Evolutionary conservation across 2,329 filamentous ascomycete species (phyloP), one percentile per base, ranked within the genome.

Genomic region (Dendryphion nanum): DNA sequence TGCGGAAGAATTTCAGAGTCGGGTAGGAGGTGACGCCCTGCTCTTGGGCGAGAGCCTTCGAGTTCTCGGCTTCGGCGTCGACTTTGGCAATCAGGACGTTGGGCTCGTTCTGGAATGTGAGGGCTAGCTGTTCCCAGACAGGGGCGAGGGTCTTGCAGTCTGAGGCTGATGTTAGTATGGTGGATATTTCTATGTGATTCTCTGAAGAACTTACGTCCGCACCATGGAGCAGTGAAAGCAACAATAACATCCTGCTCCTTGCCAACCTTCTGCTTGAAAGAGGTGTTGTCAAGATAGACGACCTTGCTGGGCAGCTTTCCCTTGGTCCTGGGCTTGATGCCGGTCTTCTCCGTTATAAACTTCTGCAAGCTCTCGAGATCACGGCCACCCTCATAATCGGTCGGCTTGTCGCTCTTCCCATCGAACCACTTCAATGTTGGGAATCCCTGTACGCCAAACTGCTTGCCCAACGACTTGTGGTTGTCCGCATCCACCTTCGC

Each of bases 371-470:
- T 88, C 56, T 97, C 93, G 18, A 98, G 66, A 66, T 96, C 91
- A 40, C 93, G 81, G 20, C 87, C 89, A 43, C 87, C 84, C 44
- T 79, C 85, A 74, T 97, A 98, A 45, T 96, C 89, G 47, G 78
- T 73, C 0, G 91, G 90, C 60, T 79, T 83, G 43, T 89, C 82
- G 64, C 85, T 91, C 78, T 94, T 94, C 54, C 93, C 93, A 69
- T 97, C 90, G 60, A 98, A 98, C 78, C 81, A 98, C 72, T 98
- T 98, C 60, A 98, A 73, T 0, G 93, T 98, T 15, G 93, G 93
- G 76, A 97, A 98, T 15, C 94, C 94, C 70, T 93, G 85, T 33
- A 98, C 79, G 30, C 86, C 88, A 60, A 90, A 97, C 50, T 82
- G 78, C 77, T 87, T 86, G 53, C 90, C 91, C 47, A 98, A 75